Evolutionary conservation across 805 yeast genomes (phyloP), one percentile per base, ranked within the genome.

Genomic region (Suhomyces canberraensis): DNA sequence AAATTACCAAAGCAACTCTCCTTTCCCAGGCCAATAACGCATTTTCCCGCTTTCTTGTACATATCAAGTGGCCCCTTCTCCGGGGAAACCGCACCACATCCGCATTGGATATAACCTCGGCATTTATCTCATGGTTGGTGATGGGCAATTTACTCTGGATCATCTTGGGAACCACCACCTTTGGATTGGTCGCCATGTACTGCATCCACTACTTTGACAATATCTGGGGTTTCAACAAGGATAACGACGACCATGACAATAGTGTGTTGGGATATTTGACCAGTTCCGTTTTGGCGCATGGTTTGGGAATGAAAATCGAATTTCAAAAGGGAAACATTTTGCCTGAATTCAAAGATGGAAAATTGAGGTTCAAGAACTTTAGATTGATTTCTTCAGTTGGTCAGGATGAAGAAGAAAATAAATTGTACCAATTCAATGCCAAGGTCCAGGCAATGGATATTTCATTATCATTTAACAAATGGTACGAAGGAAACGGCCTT

Each of bases 101-200:
- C 20, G 47, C 67, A 11, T 79, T 75, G 46, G 79, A 75, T 40
- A 52, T 74, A 13, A 18, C 34, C 8, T 71, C 76, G 2, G 80
- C 82, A 1, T 72, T 76, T 47, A 60, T 71, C 8, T 75, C 80
- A 4, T 76, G 79, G 79, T 52, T 75, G 9, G 64, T 76, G 20
- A 73, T 76, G 78, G 81, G 81, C 1, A 72, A 76, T 46, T 56
- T 75, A 15, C 51, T 76, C 25, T 76, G 79, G 79, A 60, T 76
- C 13, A 51, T 75, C 11, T 56, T 76, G 37, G 81, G 81, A 3
- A 76, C 82, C 3, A 76, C 82, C 7, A 76, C 81, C 1, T 76
- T 76, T 49, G 69, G 69, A 7, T 69, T 78, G 25, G 60, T 67
- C 21, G 42, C 69, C 5, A 61, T 76, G 50, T 74, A 75, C 47